Percentiles rank a stretch among this genome's conserved stretches.
Evolutionary conservation across 805 yeast species (phyloP).

Genomic region (Lipomyces starkeyi): DNA sequence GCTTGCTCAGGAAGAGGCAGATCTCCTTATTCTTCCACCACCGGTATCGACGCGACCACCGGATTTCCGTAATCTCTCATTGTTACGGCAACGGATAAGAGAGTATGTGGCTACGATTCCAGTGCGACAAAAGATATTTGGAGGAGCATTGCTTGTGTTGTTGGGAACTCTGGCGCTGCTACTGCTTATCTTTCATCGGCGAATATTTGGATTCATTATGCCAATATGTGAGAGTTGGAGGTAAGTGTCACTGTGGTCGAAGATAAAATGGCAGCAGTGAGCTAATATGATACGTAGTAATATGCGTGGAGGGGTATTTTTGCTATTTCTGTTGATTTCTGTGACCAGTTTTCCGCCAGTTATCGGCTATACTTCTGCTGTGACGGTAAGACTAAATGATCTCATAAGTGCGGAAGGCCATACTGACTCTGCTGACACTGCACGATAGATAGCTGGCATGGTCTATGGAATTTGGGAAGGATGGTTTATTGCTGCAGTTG

Average conservation of each 20-base stretch:
- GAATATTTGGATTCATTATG: conserved; percentile 45
- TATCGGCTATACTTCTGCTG: conserved; percentile 71
- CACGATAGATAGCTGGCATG: conserved; percentile 67
- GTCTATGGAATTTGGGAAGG: conserved; percentile 81
- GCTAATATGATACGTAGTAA: conserved; percentile 27
- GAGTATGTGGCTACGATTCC: conserved; percentile 26
- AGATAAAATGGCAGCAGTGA: not conserved
- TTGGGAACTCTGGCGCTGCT: conserved; percentile 33
- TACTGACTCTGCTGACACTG: not conserved
- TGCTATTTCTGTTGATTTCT: conserved; percentile 60
- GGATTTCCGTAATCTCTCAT: conserved; percentile 22
- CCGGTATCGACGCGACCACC: conserved; percentile 1
- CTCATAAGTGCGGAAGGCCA: conserved; percentile 48
- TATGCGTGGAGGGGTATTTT: conserved; percentile 46
- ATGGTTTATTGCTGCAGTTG: conserved; percentile 74
- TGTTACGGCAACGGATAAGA: conserved; percentile 14
- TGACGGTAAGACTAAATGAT: conserved; percentile 36
- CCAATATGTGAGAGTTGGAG: conserved; percentile 44
- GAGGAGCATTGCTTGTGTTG: conserved; percentile 15
- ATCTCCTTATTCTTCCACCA: conserved; percentile 29
- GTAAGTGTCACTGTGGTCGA: conserved; percentile 5
- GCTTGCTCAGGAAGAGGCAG: conserved; percentile 32
- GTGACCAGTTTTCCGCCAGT: conserved; percentile 88
- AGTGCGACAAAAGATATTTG: conserved; percentile 28
- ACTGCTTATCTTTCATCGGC: conserved; percentile 46